Base-by-base conservation (phyloP, 1,139 yeast genomes). In the Kurtzmaniella natalensis region DNA sequence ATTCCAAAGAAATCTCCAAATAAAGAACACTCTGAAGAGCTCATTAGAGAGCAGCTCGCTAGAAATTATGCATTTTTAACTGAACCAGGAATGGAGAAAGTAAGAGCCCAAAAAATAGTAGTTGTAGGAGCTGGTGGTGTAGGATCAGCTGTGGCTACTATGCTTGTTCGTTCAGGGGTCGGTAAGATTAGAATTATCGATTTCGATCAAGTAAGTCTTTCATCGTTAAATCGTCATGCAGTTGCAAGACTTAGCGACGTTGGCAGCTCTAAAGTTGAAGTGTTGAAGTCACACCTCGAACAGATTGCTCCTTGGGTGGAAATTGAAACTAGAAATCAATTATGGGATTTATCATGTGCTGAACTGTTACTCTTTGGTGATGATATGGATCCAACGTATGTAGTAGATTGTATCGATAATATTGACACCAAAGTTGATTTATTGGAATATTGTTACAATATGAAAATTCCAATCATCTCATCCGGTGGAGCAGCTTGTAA, bases 81-180 rank as follows among this genome's bases (percentile, higher is more conserved):
- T 3, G 84, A 81, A 33, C 83, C 80, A 14, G 97, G 96, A 1
- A 78, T 87, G 76, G 57, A 61, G n/a, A 77, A 76, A 41, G 75
- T 92, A 15, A 76, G 95, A 37, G 58, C 67, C n/a, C 81, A 87
- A 47, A 72, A 77, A 40, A 76, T 92, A 2, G 82, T 87, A 3
- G 84, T 92, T 13, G 96, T 92, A n/a, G 98, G 98, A 19, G 94
- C 92, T 7, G 98, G 98, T 34, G 98, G 98, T 31, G 98, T 92
- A 23, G 98, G 98, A 2, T 88, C 97, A 0, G 89, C 96, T 94
- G 95, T 83, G 8, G 83, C 88, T 6, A 83, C 95, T 2, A 87
- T 94, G 87, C 70, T 92, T 39, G 85, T 85, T 1, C 76, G 98
- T 48, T 84, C 95, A 7, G 98, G 98, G 8, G 82, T 89, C 23